These are phyloP conservation scores for Bipolaris victoriae DNA, from an alignment of 2,329 filamentous ascomycete species.

Conservation along the genomic window DNA sequence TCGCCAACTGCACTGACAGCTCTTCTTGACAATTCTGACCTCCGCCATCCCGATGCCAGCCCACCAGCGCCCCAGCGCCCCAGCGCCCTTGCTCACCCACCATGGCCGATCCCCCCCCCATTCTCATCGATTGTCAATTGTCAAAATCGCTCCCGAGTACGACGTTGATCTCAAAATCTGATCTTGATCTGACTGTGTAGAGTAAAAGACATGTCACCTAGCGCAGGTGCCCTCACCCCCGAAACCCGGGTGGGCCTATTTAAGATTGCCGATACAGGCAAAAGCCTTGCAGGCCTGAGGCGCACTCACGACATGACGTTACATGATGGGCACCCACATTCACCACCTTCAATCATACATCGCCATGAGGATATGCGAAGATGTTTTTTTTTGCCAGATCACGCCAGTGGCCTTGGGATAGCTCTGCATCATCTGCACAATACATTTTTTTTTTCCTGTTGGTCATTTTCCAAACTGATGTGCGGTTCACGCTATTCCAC, in stretches of 20 bases:
- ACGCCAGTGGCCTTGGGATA: neutral
- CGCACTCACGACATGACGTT: conserved; percentile 13
- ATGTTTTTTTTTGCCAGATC: neutral
- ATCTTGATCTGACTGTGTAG: conserved; percentile 1
- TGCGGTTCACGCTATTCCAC: conserved; percentile 4
- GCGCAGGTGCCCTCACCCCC: conserved; percentile 5
- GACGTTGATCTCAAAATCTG: neutral
- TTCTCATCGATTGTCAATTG: neutral
- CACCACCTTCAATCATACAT: conserved; percentile 1
- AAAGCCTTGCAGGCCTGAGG: conserved; percentile 5
- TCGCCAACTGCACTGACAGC: conserved; percentile 2
- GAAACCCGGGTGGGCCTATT: conserved; percentile 13
- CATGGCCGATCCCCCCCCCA: neutral
- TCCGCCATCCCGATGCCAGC: neutral
- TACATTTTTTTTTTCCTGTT: neutral
- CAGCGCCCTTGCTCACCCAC: neutral
- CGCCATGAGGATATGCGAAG: neutral
- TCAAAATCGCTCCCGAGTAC: neutral
- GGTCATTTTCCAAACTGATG: neutral
- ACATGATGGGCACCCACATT: conserved; percentile 3
- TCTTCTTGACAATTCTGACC: neutral
- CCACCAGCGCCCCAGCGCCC: neutral
- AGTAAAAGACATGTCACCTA: neutral
- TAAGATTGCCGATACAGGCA: conserved; percentile 28
- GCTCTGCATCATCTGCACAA: neutral